A percentile compares a stretch with the other conserved stretches of the same genome.
These are phyloP conservation scores for Lentinula lateritia DNA, from an alignment of 768 basidiomycete species.

Conservation along the genomic window DNA sequence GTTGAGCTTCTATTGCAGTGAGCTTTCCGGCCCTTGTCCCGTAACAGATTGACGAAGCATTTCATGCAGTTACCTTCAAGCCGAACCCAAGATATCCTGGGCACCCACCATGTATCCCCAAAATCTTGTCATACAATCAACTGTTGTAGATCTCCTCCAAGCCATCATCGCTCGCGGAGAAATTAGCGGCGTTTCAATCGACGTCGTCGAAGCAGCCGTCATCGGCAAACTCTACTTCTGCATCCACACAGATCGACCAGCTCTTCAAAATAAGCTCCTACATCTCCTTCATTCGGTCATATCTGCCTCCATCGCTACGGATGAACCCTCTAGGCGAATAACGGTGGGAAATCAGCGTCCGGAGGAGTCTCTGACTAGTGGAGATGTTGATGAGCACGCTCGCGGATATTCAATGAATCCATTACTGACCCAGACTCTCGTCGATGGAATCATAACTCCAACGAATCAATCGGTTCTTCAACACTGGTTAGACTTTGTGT, in stretches of 20 bases:
- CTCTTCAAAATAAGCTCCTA: constrained; percentile 90
- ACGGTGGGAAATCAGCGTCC: constrained; percentile 6
- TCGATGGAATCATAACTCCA: constrained; percentile 69
- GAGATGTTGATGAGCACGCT: not conserved
- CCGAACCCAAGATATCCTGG: constrained; percentile 58
- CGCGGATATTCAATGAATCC: constrained; percentile 54
- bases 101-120: constrained; percentile 49
- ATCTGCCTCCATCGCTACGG: constrained; percentile 47
- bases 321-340: constrained; percentile 17
- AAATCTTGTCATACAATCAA: constrained; percentile 66
- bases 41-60: not conserved
- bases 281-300: constrained; percentile 87
- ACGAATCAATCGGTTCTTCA: constrained; percentile 80
- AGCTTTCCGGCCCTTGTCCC: constrained; percentile 12
- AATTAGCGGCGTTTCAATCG: constrained; percentile 51
- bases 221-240: constrained; percentile 71
- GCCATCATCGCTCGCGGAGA: constrained; percentile 80
- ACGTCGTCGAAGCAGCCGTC: constrained; percentile 64
- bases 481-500: constrained; percentile 95
- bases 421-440: constrained; percentile 69
- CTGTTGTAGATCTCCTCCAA: constrained; percentile 78
- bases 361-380: not conserved
- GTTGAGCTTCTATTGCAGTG: constrained; percentile 72
- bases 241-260: constrained; percentile 64
- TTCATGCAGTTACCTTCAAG: constrained; percentile 59